Evolutionary conservation across 306 rosid genomes (phyloP).

Genomic region (Lathyrus tuberosus): DNA sequence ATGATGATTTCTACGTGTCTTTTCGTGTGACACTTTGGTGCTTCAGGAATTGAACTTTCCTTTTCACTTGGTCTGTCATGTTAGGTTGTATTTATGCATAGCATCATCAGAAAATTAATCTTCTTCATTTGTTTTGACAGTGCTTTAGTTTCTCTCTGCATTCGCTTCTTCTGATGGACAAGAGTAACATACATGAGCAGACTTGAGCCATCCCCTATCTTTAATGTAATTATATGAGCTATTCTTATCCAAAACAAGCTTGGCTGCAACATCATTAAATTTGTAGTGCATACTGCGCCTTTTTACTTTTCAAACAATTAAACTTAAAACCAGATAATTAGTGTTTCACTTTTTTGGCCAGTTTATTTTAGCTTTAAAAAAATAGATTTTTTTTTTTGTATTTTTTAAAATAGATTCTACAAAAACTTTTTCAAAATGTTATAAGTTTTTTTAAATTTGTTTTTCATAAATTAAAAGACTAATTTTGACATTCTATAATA

Average conservation of each 20-base stretch:
- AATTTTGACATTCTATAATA: too few relatives aligned
- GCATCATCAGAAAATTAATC: constrained; percentile 50
- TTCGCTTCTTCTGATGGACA: constrained; percentile 50
- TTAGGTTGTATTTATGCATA: constrained; percentile 31
- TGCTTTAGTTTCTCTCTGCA: constrained; percentile 72
- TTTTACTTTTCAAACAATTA: constrained; percentile 41
- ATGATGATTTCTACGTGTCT: too few relatives aligned
- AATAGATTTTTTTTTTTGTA: too few relatives aligned
- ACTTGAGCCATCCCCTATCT: constrained; percentile 85
- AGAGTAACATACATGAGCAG: constrained; percentile 71
- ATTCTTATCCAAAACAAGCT: constrained; percentile 67
- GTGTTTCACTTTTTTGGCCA: constrained; percentile 69
- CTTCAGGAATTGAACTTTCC: too few relatives aligned
- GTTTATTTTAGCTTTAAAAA: too few relatives aligned
- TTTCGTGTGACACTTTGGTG: too few relatives aligned
- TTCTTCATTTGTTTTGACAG: constrained; percentile 68
- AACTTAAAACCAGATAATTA: constrained; percentile 62
- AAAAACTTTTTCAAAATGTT: too few relatives aligned
- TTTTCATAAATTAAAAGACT: too few relatives aligned
- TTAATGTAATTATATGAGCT: constrained; percentile 49
- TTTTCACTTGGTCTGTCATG: too few relatives aligned
- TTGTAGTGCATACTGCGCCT: constrained; percentile 58
- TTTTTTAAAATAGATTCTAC: too few relatives aligned
- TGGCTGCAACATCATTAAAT: constrained; percentile 66
- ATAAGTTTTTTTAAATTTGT: too few relatives aligned